A percentile compares a stretch with the other conserved stretches of the same genome.
Conservation (phyloP, 352 stramenopile genomes). For the Aphanomyces euteiches region DNA sequence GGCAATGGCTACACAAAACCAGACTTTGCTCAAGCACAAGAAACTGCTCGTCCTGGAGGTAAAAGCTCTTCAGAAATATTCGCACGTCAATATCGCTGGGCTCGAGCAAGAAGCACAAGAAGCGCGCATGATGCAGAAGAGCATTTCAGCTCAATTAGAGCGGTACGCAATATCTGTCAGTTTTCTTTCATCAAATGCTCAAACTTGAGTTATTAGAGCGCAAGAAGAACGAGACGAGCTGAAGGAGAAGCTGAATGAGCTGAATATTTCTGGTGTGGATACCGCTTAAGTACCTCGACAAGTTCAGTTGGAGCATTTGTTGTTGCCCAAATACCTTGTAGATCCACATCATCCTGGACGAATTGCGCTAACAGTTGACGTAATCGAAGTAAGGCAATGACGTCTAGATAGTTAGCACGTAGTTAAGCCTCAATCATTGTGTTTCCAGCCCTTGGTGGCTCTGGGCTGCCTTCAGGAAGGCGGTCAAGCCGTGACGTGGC, state of each 20-base stretch:
- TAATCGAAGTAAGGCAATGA: no score
- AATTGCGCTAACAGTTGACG: no score
- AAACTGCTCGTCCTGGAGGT: conserved; percentile 62
- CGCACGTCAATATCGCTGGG: conserved; percentile 56
- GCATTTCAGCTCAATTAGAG: conserved; percentile 11
- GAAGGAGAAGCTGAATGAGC: conserved; percentile 12
- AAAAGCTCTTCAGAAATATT: conserved; percentile 61
- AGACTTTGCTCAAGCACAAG: conserved; percentile 52
- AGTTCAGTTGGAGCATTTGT: no score
- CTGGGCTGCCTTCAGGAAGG: no score
- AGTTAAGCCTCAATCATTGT: no score
- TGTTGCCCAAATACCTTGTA: no score
- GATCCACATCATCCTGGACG: no score
- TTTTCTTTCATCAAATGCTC: not conserved
- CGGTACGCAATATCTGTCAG: not conserved
- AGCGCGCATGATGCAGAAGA: conserved; percentile 61
- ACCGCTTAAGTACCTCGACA: no score
- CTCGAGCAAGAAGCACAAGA: conserved; percentile 67
- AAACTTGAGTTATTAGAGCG: not conserved
- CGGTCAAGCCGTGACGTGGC: no score
- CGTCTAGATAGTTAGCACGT: no score
- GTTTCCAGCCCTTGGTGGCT: no score
- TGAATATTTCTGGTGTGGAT: not conserved
- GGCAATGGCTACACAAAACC: conserved; percentile 34
- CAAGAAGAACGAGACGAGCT: conserved; percentile 20